Percentiles rank a stretch among this genome's conserved stretches.
phyloP scores from a whole-genome alignment of 2,329 filamentous ascomycete species.

The Aspergillus sergii region DNA sequence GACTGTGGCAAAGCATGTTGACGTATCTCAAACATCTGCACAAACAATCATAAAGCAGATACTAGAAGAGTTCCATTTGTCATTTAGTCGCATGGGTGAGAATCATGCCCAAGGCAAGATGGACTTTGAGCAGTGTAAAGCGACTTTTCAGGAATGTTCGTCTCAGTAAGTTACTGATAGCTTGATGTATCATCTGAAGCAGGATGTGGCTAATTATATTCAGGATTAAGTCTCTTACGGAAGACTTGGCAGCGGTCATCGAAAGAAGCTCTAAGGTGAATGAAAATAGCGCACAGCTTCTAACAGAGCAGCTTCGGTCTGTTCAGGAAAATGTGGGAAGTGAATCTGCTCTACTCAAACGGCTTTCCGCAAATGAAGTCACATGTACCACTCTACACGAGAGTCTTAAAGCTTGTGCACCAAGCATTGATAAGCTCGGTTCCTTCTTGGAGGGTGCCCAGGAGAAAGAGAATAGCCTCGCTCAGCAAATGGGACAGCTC shows the following conservation, averaged over 20 bases:
- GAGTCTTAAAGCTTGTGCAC: slow-evolving; percentile 22
- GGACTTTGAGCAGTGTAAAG: slow-evolving; percentile 23
- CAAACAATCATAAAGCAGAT: slow-evolving; percentile 17
- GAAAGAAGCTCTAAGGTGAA: slow-evolving; percentile 20
- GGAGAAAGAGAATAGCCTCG: slow-evolving; percentile 28
- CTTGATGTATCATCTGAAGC: not conserved
- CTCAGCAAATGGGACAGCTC: slow-evolving; percentile 30
- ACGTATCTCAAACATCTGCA: slow-evolving; percentile 16
- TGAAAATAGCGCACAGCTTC: slow-evolving; percentile 7
- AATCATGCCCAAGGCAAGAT: slow-evolving; percentile 17
- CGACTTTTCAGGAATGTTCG: slow-evolving; percentile 18
- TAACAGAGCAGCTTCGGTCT: slow-evolving; percentile 27
- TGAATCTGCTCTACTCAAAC: slow-evolving; percentile 21
- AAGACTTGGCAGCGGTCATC: slow-evolving; percentile 19
- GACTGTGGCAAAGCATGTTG: slow-evolving; percentile 15
- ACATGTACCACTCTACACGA: slow-evolving; percentile 21
- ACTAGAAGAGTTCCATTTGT: slow-evolving; percentile 19
- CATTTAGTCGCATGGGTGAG: slow-evolving; percentile 20
- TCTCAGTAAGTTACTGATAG: slow-evolving; percentile 26
- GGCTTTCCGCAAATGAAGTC: slow-evolving; percentile 25
- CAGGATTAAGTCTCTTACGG: slow-evolving; percentile 28
- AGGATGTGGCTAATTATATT: not conserved
- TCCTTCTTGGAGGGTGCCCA: slow-evolving; percentile 26
- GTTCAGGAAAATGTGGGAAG: slow-evolving; percentile 22
- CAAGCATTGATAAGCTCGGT: slow-evolving; percentile 22